These are phyloP conservation scores for Pleurotus cornucopiae DNA, from an alignment of 768 basidiomycete species.

Conservation along the genomic window DNA sequence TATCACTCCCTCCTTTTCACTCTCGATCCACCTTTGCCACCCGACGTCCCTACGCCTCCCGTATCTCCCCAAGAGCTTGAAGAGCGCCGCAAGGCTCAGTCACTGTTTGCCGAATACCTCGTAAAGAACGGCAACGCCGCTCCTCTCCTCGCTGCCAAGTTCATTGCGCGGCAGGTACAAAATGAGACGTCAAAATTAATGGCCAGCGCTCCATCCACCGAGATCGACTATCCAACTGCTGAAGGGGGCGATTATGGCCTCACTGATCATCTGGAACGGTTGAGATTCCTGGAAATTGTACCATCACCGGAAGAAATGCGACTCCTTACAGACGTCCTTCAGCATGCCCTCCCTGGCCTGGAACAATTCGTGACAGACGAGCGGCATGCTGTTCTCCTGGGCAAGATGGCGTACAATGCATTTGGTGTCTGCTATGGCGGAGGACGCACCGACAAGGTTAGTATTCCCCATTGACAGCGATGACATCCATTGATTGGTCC, in stretches of 20 bases:
- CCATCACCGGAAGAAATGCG: slow-evolving; percentile 11
- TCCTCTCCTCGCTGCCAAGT: slow-evolving; percentile 62
- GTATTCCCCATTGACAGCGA: slow-evolving; percentile 11
- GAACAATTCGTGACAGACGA: slow-evolving; percentile 69
- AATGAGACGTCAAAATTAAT: slow-evolving; percentile 59
- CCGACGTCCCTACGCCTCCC: slow-evolving; percentile 27
- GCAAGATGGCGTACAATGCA: slow-evolving; percentile 74
- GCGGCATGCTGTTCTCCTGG: slow-evolving; percentile 53
- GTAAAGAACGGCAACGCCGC: slow-evolving; percentile 41
- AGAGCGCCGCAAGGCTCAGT: slow-evolving; percentile 55
- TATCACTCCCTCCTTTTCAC: slow-evolving; percentile 73
- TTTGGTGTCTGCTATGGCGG: slow-evolving; percentile 67
- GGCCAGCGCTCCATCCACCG: slow-evolving; percentile 12
- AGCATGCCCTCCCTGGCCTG: slow-evolving; percentile 62
- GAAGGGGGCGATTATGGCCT: slow-evolving; percentile 55
- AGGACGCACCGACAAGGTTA: slow-evolving; percentile 70
- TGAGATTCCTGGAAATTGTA: slow-evolving; percentile 29
- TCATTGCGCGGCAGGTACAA: slow-evolving; percentile 69
- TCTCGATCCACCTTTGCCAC: slow-evolving; percentile 56
- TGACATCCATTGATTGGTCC: neutral
- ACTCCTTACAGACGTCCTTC: slow-evolving; percentile 50
- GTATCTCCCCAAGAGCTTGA: slow-evolving; percentile 28
- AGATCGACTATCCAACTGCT: slow-evolving; percentile 42
- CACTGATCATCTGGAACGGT: slow-evolving; percentile 73
- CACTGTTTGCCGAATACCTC: slow-evolving; percentile 51